These are phyloP conservation scores for Ogataea paradorogensis DNA, from an alignment of 805 yeast genomes.

Conservation along the genomic window DNA sequence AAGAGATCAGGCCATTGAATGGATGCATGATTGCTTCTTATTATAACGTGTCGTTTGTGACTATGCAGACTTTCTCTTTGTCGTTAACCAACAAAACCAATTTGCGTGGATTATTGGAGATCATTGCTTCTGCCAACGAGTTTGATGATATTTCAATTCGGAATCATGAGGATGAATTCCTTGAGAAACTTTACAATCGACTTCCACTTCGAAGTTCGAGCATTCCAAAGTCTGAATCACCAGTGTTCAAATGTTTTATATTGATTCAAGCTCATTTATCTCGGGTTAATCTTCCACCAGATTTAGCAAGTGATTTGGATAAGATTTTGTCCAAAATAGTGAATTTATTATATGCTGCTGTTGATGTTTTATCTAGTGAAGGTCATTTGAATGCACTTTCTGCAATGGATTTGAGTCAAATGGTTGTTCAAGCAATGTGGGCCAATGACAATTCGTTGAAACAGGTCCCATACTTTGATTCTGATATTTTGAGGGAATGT, in stretches of 20 bases:
- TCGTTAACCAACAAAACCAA: constrained; percentile 55
- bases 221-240: constrained; percentile 40
- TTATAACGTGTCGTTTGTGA: constrained; percentile 59
- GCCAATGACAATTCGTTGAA: constrained; percentile 70
- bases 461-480: constrained; percentile 72
- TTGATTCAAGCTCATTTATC: constrained; percentile 81
- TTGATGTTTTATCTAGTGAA: constrained; percentile 76
- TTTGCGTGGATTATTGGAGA: constrained; percentile 59
- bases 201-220: constrained; percentile 58
- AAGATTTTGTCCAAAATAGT: constrained; percentile 48
- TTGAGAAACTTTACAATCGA: constrained; percentile 51
- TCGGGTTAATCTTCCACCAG: constrained; percentile 59
- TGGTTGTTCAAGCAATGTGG: constrained; percentile 87
- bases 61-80: constrained; percentile 59
- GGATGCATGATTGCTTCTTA: constrained; percentile 76
- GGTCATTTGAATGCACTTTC: constrained; percentile 74
- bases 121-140: constrained; percentile 66
- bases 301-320: constrained; percentile 55
- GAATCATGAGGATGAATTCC: constrained; percentile 48
- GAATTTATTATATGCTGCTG: constrained; percentile 58
- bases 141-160: constrained; percentile 65
- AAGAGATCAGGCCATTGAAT: constrained; percentile 56
- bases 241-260: constrained; percentile 67
- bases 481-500: constrained; percentile 53
- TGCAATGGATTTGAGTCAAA: constrained; percentile 86